A percentile compares a stretch with the other conserved stretches of the same genome.
Conservation (phyloP, 164 flowering plant species). For the Chimonanthus salicifolius region DNA sequence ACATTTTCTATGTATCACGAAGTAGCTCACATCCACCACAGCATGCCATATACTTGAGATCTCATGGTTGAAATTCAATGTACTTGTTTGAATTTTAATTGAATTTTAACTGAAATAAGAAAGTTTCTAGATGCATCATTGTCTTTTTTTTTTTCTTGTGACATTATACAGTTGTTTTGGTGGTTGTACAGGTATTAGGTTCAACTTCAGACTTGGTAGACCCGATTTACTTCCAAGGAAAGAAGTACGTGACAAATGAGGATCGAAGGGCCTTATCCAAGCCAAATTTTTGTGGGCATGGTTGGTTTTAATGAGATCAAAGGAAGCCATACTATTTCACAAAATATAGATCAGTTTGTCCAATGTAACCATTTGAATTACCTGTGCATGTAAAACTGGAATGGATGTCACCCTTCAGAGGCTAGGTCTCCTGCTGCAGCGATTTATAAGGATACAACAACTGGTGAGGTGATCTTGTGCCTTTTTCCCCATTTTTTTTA, state of each 20-base stretch:
- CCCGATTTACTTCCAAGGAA: constrained; percentile 70
- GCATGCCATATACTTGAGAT: background rate
- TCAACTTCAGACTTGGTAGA: constrained; percentile 57
- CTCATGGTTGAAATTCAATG: background rate
- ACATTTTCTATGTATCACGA: background rate
- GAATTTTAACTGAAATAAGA: background rate
- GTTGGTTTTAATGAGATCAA: constrained; percentile 1
- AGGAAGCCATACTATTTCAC: background rate
- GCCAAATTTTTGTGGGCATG: background rate
- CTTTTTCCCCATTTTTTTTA: too few relatives aligned
- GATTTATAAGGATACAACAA: background rate
- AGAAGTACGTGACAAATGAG: constrained; percentile 64
- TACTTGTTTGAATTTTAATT: background rate
- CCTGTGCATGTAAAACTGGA: background rate
- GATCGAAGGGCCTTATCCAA: background rate
- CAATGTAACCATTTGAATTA: too few relatives aligned
- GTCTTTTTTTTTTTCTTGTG: background rate
- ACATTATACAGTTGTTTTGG: background rate
- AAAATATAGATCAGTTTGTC: background rate
- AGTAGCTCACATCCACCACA: background rate
- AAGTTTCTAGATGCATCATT: background rate
- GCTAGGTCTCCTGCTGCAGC: background rate
- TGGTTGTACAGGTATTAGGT: constrained; percentile 43
- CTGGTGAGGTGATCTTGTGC: background rate
- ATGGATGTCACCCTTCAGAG: background rate